Conservation (phyloP, 257 asterid genomes). For the Henckelia pumila region DNA sequence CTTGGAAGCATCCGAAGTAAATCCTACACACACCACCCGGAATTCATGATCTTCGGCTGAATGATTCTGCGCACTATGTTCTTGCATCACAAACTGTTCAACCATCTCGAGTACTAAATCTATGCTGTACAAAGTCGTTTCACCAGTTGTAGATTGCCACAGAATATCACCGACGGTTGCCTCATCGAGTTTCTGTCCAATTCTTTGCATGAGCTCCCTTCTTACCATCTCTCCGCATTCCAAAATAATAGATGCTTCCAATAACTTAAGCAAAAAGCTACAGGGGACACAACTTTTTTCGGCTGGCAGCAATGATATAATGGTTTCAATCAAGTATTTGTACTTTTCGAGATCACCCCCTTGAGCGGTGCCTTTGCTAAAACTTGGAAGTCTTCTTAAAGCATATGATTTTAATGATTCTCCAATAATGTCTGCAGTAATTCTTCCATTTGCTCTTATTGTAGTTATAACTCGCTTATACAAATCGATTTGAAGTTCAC, state of each 20-base stretch:
- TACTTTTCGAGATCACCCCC: conserved; percentile 50
- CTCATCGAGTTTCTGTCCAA: conserved; percentile 63
- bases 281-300: conserved; percentile 55
- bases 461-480: conserved; percentile 60
- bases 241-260: conserved; percentile 53
- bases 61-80: conserved; percentile 30
- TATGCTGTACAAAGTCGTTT: conserved; percentile 42
- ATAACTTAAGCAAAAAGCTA: conserved; percentile 57
- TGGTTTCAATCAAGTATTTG: conserved; percentile 56
- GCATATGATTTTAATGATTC: conserved; percentile 69
- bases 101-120: conserved; percentile 58
- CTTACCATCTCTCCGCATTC: conserved; percentile 57
- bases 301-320: conserved; percentile 48
- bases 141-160: conserved; percentile 50
- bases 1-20: conserved; percentile 53
- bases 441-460: conserved; percentile 55
- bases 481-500: conserved; percentile 69
- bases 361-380: conserved; percentile 44
- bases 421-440: conserved; percentile 56
- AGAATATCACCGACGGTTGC: conserved; percentile 59
- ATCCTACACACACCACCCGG: conserved; percentile 36
- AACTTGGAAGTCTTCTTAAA: conserved; percentile 53
- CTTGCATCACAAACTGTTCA: conserved; percentile 60
- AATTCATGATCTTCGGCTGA: conserved; percentile 37
- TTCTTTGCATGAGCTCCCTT: conserved; percentile 48